phyloP scores from a whole-genome alignment of 2,329 filamentous ascomycete genomes.

The Pezicula neosporulosa region DNA sequence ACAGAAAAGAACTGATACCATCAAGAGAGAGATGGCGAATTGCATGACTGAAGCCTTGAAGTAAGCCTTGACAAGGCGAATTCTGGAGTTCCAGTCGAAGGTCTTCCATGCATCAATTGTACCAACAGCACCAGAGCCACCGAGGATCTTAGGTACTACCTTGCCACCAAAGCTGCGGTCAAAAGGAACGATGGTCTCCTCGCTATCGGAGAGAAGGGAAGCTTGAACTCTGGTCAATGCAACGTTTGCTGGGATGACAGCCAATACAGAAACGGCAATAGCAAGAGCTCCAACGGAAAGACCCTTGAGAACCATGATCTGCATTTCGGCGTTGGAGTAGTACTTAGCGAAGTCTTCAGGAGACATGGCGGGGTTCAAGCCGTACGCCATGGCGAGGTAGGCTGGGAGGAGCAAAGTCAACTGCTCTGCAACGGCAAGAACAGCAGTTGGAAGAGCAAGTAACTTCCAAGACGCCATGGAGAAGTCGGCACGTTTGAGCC shows the following conservation, averaged over 20 bases:
- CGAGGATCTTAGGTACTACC: slow-evolving; percentile 70
- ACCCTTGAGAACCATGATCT: slow-evolving; percentile 39
- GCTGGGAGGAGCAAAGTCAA: slow-evolving; percentile 45
- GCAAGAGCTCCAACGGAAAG: slow-evolving; percentile 41
- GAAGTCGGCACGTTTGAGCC: slow-evolving; percentile 62
- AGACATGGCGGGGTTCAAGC: not conserved
- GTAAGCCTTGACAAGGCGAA: slow-evolving; percentile 71
- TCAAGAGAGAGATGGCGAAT: slow-evolving; percentile 41
- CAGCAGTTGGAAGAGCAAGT: slow-evolving; percentile 63
- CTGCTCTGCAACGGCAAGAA: slow-evolving; percentile 57
- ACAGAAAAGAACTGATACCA: slow-evolving; percentile 45
- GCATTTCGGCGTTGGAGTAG: slow-evolving; percentile 34
- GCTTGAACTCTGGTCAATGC: slow-evolving; percentile 82
- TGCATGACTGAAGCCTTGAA: slow-evolving; percentile 64
- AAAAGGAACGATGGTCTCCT: slow-evolving; percentile 84
- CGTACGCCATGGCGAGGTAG: slow-evolving; percentile 41
- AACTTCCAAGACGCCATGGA: slow-evolving; percentile 62
- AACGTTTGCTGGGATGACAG: slow-evolving; percentile 73
- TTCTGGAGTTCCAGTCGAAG: slow-evolving; percentile 69
- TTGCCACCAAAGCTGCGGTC: slow-evolving; percentile 82
- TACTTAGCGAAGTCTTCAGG: slow-evolving; percentile 23
- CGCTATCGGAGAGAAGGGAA: slow-evolving; percentile 75
- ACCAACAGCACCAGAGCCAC: slow-evolving; percentile 66
- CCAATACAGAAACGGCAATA: slow-evolving; percentile 51
- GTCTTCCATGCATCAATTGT: slow-evolving; percentile 76